These are phyloP conservation scores for Eimeria tenella DNA, from an alignment of 169 alveolate genomes.

Conservation along the genomic window DNA sequence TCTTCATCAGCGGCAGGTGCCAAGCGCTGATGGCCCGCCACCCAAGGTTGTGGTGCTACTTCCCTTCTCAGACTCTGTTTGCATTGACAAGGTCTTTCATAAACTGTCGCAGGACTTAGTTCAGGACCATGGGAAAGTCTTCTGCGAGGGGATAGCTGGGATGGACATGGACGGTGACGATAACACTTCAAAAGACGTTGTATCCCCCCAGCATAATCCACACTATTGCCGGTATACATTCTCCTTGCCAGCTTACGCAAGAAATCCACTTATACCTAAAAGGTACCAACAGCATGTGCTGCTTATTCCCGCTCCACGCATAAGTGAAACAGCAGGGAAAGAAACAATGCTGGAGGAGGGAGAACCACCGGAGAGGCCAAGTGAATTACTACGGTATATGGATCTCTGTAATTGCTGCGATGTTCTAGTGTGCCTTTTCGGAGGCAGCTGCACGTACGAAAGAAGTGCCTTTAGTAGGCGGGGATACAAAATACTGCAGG, in stretches of 20 bases:
- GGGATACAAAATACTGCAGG: constrained; percentile 77
- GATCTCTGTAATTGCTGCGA: constrained; percentile 78
- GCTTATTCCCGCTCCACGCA: constrained; percentile 75
- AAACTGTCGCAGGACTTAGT: neutral
- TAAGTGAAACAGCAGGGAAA: neutral
- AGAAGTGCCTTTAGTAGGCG: constrained; percentile 71
- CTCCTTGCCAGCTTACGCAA: constrained; percentile 73
- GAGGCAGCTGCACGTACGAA: constrained; percentile 76
- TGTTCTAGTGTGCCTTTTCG: constrained; percentile 69
- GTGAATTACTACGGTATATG: constrained; percentile 47
- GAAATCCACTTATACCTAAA: constrained; percentile 66
- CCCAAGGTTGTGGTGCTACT: constrained; percentile 57
- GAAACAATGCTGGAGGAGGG: constrained; percentile 30
- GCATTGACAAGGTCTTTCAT: neutral
- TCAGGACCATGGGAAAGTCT: neutral
- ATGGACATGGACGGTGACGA: constrained; percentile 30
- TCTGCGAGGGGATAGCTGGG: neutral
- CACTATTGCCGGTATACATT: constrained; percentile 21
- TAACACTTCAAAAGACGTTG: neutral
- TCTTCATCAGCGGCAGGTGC: neutral
- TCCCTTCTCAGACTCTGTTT: constrained; percentile 45
- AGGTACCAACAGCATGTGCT: constrained; percentile 63
- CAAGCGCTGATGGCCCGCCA: constrained; percentile 53
- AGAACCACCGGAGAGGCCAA: constrained; percentile 8
- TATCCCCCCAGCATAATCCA: neutral